Evolutionary conservation across 495 filamentous ascomycete species (phyloP), one percentile per base, ranked within the genome.

Genomic region (Eremomyces bilateralis): DNA sequence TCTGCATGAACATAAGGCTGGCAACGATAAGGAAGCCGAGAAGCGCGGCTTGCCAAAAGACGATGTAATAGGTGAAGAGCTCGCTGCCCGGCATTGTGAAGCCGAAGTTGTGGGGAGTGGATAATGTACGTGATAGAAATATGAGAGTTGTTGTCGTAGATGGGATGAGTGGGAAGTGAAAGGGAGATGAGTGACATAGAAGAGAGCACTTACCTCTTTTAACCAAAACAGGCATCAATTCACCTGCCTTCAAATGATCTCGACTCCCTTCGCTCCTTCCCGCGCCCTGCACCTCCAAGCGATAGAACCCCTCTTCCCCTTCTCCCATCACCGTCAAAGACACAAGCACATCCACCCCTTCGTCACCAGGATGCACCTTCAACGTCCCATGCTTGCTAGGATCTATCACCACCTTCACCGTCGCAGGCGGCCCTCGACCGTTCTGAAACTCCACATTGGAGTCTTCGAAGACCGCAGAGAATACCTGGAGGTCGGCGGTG

Each of bases 381-480:
- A 56, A 39, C 67, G 65, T 25, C 62, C 65, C 29, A 64, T 60
- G 39, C 62, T 67, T 18, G 10, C 66, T 56, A 21, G 67, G 63
- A 48, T 76, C 71, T 31, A 77, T 47, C 12, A 73, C 60, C 21
- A 77, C 58, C 21, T 69, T 66, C 17, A 75, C 61, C 8, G 59
- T 59, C 0, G 70, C 69, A 15, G 65, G 62, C 38, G 65, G 62
- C 37, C 56, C 59, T 40, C 70, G 62, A 4, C 66, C 69, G 40
- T 69, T 63, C 21, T 63, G 41, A 1, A 63, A 50, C 32, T 20
- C 19, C 4, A 10, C 6, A 10, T 19, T 19, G 2, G 54, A 64
- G 40, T 81, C 71, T 45, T 93, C 79, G 35, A 73, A 83, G 2
- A 91, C 65, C 16, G 81, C 75, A 2, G 76, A 69, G 36, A 82